Percentiles rank a stretch among this genome's conserved stretches.
These are phyloP conservation scores for Euphorbia peplus DNA, from an alignment of 345 rosid genomes.

Conservation along the genomic window DNA sequence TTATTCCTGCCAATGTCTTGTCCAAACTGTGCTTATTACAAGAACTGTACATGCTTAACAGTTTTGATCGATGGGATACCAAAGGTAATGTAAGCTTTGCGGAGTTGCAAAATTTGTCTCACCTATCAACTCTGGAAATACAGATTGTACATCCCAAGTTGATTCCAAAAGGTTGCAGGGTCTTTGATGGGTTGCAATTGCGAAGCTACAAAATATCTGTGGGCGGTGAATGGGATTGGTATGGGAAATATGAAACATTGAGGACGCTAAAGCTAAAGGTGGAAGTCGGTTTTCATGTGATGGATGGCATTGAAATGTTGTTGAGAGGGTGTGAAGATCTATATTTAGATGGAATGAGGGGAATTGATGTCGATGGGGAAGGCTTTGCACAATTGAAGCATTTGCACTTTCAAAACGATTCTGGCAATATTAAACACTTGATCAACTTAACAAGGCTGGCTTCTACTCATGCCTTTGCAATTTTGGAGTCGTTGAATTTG, in stretches of 20 bases:
- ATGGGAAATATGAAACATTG: neutral
- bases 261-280: slow-evolving; percentile 21
- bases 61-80: slow-evolving; percentile 30
- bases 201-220: slow-evolving; percentile 18
- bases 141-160: neutral
- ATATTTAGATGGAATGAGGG: neutral
- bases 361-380: neutral
- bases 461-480: slow-evolving; percentile 4
- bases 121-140: slow-evolving; percentile 15
- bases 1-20: slow-evolving; percentile 27
- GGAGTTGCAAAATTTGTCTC: slow-evolving; percentile 22
- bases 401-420: neutral
- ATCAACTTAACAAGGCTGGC: neutral
- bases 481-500: neutral
- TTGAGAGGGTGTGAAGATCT: neutral
- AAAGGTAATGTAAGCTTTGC: slow-evolving; percentile 15
- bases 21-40: slow-evolving; percentile 25
- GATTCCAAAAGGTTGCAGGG: neutral
- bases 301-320: neutral
- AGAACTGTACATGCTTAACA: slow-evolving; percentile 20
- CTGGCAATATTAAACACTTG: neutral
- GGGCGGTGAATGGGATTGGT: slow-evolving; percentile 12
- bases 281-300: neutral
- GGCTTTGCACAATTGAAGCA: neutral
- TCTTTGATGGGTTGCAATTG: slow-evolving; percentile 2